These are phyloP conservation scores for Jamesozyma gamospora DNA, from an alignment of 805 yeast species.

Conservation along the genomic window DNA sequence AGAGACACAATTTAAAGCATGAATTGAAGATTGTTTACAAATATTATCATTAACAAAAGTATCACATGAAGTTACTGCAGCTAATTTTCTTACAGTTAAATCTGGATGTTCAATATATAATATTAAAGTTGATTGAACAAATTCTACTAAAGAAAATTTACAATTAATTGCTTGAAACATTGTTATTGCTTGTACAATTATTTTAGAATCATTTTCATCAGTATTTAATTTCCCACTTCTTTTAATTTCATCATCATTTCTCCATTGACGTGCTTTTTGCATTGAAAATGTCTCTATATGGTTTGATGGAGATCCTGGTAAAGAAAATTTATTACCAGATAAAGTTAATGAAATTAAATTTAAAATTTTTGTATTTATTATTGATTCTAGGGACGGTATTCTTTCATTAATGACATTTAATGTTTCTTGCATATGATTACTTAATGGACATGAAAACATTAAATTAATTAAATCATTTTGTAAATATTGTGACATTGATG, in stretches of 20 bases:
- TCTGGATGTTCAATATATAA: slow-evolving; percentile 69
- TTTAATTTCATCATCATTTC: slow-evolving; percentile 58
- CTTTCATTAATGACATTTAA: slow-evolving; percentile 52
- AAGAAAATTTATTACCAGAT: slow-evolving; percentile 65
- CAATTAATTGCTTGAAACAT: slow-evolving; percentile 66
- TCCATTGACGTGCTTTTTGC: slow-evolving; percentile 58
- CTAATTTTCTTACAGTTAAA: slow-evolving; percentile 65
- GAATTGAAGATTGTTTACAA: slow-evolving; percentile 68
- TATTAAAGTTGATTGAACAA: slow-evolving; percentile 71
- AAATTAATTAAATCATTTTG: slow-evolving; percentile 68
- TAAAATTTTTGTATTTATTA: slow-evolving; percentile 58
- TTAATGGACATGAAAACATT: slow-evolving; percentile 69
- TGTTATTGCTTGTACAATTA: slow-evolving; percentile 67
- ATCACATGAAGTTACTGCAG: slow-evolving; percentile 71
- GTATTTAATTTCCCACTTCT: slow-evolving; percentile 41
- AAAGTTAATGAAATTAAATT: slow-evolving; percentile 62
- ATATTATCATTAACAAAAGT: slow-evolving; percentile 71
- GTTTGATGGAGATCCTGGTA: slow-evolving; percentile 73
- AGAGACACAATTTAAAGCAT: slow-evolving; percentile 70
- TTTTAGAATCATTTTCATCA: slow-evolving; percentile 36
- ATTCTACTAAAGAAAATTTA: slow-evolving; percentile 67
- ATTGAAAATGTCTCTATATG: slow-evolving; percentile 47
- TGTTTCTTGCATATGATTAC: slow-evolving; percentile 67
- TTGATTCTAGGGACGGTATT: slow-evolving; percentile 65
- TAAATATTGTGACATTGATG: slow-evolving; percentile 74